Percentiles rank a stretch among this genome's conserved stretches.
phyloP scores from a whole-genome alignment of 768 basidiomycete genomes.

The Hygrocybe coccinea region DNA sequence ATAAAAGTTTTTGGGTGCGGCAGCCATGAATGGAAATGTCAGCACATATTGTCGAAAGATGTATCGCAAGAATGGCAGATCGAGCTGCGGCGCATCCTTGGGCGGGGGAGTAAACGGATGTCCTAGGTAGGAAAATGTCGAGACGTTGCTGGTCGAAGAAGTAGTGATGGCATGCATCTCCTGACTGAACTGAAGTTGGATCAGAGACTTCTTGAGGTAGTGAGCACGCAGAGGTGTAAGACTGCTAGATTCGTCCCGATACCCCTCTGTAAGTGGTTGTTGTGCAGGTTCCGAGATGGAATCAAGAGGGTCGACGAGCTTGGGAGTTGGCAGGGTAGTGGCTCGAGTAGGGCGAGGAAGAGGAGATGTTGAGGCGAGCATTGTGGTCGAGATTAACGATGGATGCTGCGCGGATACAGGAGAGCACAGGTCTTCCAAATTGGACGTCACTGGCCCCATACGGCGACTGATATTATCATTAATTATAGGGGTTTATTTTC shows the following conservation, averaged over 20 bases:
- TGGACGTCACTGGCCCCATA: too few species aligned
- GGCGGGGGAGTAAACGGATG: conserved; percentile 76
- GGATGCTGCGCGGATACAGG: too few species aligned
- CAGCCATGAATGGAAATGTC: conserved; percentile 90
- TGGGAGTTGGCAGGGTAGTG: too few species aligned
- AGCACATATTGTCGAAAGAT: conserved; percentile 90
- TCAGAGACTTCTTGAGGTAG: conserved; percentile 95
- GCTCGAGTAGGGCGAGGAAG: too few species aligned
- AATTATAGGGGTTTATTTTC: too few species aligned
- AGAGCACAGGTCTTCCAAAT: too few species aligned
- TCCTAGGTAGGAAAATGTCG: conserved; percentile 82
- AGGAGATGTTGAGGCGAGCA: too few species aligned
- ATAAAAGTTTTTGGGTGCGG: conserved; percentile 89
- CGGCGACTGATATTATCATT: background rate
- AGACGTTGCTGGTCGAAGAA: conserved; percentile 43
- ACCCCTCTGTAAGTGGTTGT: too few species aligned
- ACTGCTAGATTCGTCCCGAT: background rate
- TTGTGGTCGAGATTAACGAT: too few species aligned
- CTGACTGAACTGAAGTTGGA: conserved; percentile 76
- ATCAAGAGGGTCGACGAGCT: too few species aligned
- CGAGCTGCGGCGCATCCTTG: conserved; percentile 50
- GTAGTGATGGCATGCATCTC: conserved; percentile 70
- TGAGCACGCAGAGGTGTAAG: conserved; percentile 89
- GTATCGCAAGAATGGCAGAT: conserved; percentile 85
- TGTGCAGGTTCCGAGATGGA: too few species aligned